Evolutionary conservation across 2,329 filamentous ascomycete genomes (phyloP), one percentile per base, ranked within the genome.

Genomic region (Verticillium klebahnii): DNA sequence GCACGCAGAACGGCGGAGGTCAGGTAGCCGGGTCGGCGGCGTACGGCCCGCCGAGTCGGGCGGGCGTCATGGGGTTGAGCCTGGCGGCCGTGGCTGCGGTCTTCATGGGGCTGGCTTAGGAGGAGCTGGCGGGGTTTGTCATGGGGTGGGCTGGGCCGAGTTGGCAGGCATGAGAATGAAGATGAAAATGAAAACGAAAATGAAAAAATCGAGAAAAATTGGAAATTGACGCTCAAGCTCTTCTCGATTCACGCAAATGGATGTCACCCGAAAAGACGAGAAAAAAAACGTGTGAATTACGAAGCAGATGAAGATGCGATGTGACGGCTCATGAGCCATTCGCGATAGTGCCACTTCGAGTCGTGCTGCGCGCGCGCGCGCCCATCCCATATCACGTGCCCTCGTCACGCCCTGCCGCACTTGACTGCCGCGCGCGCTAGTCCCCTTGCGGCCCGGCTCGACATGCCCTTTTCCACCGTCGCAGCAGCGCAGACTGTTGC

Each of bases 381-480:
- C 3, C 45, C n/a, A 3, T 19, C 1, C 45, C 8, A 15, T 36
- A 11, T 23, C 56, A 57, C 56, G 56, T 57, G 56, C 36, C 31
- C 37, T 50, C 57, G 57, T 58, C 57, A 32, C 57, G 57, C 57
- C 57, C 37, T 58, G 57, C 57, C 57, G 6, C 19, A 23, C 14
- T 2, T 1, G 7, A 32, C 19, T 50, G 11, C 25, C 34, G 57
- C 57, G 39, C 39, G 12, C 34, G 36, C 56, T 39, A 32, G n/a
- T 2, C 57, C 57, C 23, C 3, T 31, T 58, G 17, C 25, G 39
- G 25, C 57, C 40, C 56, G 57, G 25, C 23, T 50, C 57, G 57
- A 58, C 39, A 14, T 58, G 37, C 57, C 57, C 6, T 58, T 29
- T 15, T 9, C 1, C 3, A 19, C 8, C 39, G 39, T 17, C 12